Conservation (phyloP, 164 flowering plant genomes). For the Pachysandra terminalis region DNA sequence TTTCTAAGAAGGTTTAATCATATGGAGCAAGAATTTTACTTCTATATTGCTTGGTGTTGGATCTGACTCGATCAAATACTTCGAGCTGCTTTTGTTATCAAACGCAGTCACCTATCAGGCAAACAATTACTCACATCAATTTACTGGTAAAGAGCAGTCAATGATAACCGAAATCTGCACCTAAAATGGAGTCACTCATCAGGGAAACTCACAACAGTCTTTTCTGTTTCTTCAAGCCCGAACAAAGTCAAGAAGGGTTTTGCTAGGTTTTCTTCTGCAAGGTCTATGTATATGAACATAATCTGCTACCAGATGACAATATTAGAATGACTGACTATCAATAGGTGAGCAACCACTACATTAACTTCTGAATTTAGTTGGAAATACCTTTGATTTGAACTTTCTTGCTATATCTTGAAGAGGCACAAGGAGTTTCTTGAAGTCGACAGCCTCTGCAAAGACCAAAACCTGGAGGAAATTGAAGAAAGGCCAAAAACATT, state of each 20-base stretch:
- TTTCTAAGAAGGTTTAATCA: constrained; percentile 3
- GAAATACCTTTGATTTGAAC: constrained; percentile 71
- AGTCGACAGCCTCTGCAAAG: constrained; percentile 63
- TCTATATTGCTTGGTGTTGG: constrained; percentile 60
- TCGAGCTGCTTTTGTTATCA: constrained; percentile 59
- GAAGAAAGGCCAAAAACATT: not conserved
- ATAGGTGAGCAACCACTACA: constrained; percentile 7
- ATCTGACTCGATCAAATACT: constrained; percentile 71
- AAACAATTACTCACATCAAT: constrained; percentile 10
- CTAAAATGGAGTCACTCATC: not conserved
- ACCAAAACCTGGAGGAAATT: constrained; percentile 51
- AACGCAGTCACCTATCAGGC: constrained; percentile 69
- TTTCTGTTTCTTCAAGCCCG: constrained; percentile 78
- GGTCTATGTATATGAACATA: constrained; percentile 65
- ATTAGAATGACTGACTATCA: constrained; percentile 1
- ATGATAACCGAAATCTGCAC: not conserved
- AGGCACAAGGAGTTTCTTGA: constrained; percentile 48
- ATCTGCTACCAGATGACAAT: constrained; percentile 47
- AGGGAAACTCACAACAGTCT: constrained; percentile 53
- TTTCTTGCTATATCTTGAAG: constrained; percentile 79
- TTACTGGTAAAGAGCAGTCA: not conserved
- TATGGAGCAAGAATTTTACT: constrained; percentile 34
- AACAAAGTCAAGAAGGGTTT: constrained; percentile 84
- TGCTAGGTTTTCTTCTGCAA: constrained; percentile 79
- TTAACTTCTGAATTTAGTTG: constrained; percentile 1